Evolutionary conservation across 306 rosid genomes (phyloP).

Genomic region (Castanea mollissima): DNA sequence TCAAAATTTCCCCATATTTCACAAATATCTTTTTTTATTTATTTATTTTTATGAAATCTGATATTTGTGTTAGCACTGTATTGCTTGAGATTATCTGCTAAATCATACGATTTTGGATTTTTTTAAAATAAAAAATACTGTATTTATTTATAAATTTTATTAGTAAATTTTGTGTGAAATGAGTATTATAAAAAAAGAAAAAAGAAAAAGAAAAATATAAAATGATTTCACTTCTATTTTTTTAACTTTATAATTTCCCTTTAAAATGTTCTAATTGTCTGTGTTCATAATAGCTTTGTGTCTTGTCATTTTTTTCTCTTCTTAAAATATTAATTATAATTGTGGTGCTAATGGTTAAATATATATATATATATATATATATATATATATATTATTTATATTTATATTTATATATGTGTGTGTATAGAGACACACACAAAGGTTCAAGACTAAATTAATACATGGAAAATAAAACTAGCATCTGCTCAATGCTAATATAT

Average conservation of each 20-base stretch:
- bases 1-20: background rate
- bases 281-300: background rate
- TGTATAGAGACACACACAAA: no score
- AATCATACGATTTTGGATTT: constrained; percentile 1
- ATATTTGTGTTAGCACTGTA: constrained; percentile 12
- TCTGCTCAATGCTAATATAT: no score
- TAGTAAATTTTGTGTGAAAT: background rate
- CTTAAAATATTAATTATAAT: background rate
- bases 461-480: no score
- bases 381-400: no score
- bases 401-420: no score
- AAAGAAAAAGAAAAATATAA: background rate
- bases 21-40: background rate
- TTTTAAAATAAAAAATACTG: no score
- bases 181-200: background rate
- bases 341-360: background rate
- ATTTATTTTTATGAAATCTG: background rate
- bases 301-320: background rate
- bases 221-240: background rate
- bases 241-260: background rate
- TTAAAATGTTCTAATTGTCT: background rate
- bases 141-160: background rate
- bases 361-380: no score
- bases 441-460: no score
- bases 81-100: background rate